phyloP scores from a whole-genome alignment of 768 basidiomycete species.

The Termitomyces sp. region DNA sequence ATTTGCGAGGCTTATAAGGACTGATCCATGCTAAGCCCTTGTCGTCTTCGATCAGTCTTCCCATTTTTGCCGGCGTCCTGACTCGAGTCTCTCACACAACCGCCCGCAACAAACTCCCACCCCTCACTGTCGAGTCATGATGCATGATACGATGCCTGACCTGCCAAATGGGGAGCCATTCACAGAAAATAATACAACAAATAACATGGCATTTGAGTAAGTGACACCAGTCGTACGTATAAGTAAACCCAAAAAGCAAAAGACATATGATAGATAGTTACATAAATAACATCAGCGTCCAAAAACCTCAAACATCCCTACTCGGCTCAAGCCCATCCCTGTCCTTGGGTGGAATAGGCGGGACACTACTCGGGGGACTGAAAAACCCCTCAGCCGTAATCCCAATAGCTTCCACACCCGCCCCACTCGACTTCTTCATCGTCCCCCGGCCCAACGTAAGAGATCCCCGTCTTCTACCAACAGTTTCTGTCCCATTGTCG shows the following conservation, averaged over 20 bases:
- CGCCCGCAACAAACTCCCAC: constrained; percentile 1
- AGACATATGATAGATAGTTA: neutral
- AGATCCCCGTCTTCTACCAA: constrained; percentile 41
- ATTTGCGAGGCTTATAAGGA: neutral
- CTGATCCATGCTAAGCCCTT: constrained; percentile 1
- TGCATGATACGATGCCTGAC: too few relatives aligned
- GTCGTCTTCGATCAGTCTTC: constrained; percentile 8
- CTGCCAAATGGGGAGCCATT: neutral
- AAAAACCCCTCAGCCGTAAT: constrained; percentile 80
- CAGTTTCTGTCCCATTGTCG: constrained; percentile 38
- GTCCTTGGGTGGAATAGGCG: neutral
- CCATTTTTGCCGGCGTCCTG: constrained; percentile 10
- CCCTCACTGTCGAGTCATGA: neutral
- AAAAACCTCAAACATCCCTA: neutral
- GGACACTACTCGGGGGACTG: constrained; percentile 35
- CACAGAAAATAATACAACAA: neutral
- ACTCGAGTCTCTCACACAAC: constrained; percentile 9
- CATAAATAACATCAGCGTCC: neutral
- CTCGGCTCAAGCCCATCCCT: neutral
- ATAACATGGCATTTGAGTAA: neutral
- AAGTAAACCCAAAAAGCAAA: neutral
- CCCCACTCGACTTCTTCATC: constrained; percentile 56
- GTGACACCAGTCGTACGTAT: neutral
- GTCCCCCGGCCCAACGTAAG: constrained; percentile 59
- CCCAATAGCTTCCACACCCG: constrained; percentile 71